Percentiles rank a stretch among this genome's conserved stretches.
These are phyloP conservation scores for Acanthamoeba castellanii DNA, from an alignment of 208 protist genomes.

Conservation along the genomic window DNA sequence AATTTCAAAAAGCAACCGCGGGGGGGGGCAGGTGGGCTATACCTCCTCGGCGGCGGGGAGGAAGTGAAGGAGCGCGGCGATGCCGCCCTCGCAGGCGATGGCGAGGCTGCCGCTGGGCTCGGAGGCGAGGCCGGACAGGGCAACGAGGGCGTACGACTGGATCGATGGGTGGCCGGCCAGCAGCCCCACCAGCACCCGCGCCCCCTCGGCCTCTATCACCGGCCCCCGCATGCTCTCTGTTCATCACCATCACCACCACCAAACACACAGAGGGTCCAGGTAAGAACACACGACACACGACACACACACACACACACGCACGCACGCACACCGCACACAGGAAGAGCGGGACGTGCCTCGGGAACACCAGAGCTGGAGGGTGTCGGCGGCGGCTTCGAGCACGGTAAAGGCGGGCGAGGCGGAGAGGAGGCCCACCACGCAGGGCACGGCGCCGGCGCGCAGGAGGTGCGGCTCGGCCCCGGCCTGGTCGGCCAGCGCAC, in stretches of 20 bases:
- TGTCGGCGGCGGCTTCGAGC: constrained; percentile 30
- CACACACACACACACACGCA: too few species aligned
- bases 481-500: neutral
- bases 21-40: neutral
- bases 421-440: neutral
- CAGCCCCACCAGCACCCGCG: constrained; percentile 17
- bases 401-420: constrained; percentile 21
- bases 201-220: constrained; percentile 13
- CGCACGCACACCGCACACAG: too few species aligned
- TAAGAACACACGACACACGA: too few species aligned
- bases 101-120: constrained; percentile 2
- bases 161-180: constrained; percentile 47
- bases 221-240: constrained; percentile 20
- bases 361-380: neutral
- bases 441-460: neutral
- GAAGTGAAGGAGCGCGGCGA: neutral
- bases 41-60: constrained; percentile 15
- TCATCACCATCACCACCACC: neutral
- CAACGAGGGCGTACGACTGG: constrained; percentile 38
- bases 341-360: neutral
- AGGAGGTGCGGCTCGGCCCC: neutral
- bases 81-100: constrained; percentile 13
- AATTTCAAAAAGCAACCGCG: neutral
- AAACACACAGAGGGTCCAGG: neutral
- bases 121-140: neutral